These are phyloP conservation scores for Phytopythium vexans DNA, from an alignment of 352 stramenopile species.

Conservation along the genomic window DNA sequence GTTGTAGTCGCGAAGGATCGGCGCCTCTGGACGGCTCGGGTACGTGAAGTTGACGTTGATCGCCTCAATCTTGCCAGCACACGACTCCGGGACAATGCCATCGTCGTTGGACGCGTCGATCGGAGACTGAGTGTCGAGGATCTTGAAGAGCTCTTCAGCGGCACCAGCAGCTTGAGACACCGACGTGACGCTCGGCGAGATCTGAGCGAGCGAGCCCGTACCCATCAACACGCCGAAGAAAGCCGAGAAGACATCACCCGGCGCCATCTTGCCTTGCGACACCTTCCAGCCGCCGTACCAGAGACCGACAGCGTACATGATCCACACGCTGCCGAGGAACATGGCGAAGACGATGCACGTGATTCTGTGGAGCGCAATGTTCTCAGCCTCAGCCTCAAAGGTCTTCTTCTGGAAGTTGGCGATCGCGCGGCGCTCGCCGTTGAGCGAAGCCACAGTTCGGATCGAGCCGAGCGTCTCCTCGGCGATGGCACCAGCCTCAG, in stretches of 20 bases:
- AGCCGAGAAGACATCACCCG: slow-evolving; percentile 34
- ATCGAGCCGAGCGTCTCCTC: slow-evolving; percentile 64
- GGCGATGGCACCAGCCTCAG: slow-evolving; percentile 41
- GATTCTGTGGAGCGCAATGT: slow-evolving; percentile 25
- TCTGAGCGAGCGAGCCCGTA: slow-evolving; percentile 32
- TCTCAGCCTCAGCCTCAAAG: slow-evolving; percentile 20
- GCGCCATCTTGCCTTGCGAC: slow-evolving; percentile 21
- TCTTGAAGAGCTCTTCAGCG: slow-evolving; percentile 35
- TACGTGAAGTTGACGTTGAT: slow-evolving; percentile 66
- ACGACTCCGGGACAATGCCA: slow-evolving; percentile 17
- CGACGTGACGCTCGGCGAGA: slow-evolving; percentile 39
- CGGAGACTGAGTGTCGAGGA: slow-evolving; percentile 41
- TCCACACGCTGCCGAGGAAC: slow-evolving; percentile 36
- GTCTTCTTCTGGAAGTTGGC: slow-evolving; percentile 32
- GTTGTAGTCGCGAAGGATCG: slow-evolving; percentile 29
- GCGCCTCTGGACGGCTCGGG: slow-evolving; percentile 42
- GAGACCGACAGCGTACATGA: slow-evolving; percentile 44
- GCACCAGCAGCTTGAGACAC: slow-evolving; percentile 37
- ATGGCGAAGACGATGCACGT: slow-evolving; percentile 22
- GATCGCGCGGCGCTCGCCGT: slow-evolving; percentile 39
- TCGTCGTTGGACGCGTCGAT: slow-evolving; percentile 41
- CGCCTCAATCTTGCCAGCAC: slow-evolving; percentile 37
- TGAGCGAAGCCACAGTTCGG: slow-evolving; percentile 46
- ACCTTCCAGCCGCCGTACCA: slow-evolving; percentile 55
- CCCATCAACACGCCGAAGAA: slow-evolving; percentile 47